Evolutionary conservation across 2,329 filamentous ascomycete species (phyloP).

Genomic region (Ophiosphaerella korrae): DNA sequence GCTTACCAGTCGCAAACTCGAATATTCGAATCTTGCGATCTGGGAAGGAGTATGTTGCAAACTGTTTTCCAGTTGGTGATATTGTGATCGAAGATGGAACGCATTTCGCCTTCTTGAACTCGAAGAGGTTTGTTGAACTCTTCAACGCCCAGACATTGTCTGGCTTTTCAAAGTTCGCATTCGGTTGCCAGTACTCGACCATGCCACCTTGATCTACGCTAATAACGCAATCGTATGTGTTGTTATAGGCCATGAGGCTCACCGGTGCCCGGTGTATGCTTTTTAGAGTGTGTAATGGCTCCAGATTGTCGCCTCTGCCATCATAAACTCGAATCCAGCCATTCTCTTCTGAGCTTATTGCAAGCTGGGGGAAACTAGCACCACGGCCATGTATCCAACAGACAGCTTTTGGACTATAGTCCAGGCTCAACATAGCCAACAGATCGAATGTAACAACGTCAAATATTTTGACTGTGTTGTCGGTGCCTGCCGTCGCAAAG

Average conservation of each 20-base stretch:
- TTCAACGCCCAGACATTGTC: constrained; percentile 92
- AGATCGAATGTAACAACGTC: constrained; percentile 77
- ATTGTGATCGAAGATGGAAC: constrained; percentile 80
- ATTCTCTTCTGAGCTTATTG: constrained; percentile 76
- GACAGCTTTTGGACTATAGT: constrained; percentile 75
- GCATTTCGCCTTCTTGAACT: constrained; percentile 93
- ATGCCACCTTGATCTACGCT: constrained; percentile 90
- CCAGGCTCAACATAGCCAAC: constrained; percentile 71
- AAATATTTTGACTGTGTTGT: constrained; percentile 79
- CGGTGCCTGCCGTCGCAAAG: constrained; percentile 84
- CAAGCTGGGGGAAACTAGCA: constrained; percentile 84
- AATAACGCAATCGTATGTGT: constrained; percentile 84
- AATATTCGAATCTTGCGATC: constrained; percentile 93
- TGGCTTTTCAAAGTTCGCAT: constrained; percentile 83
- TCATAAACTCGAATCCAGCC: constrained; percentile 83
- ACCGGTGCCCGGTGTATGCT: constrained; percentile 83
- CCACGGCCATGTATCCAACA: constrained; percentile 90
- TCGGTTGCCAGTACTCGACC: constrained; percentile 94
- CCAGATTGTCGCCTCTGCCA: constrained; percentile 78
- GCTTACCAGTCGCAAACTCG: constrained; percentile 85
- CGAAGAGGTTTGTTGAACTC: constrained; percentile 90
- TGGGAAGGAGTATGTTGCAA: constrained; percentile 88
- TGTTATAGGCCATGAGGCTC: constrained; percentile 86
- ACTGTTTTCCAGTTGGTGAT: constrained; percentile 83
- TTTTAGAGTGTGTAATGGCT: constrained; percentile 77